A percentile compares a stretch with the other conserved stretches of the same genome.
Evolutionary conservation across 192 early-diverging fungal species (phyloP).

Genomic region (Linnemannia elongata): DNA sequence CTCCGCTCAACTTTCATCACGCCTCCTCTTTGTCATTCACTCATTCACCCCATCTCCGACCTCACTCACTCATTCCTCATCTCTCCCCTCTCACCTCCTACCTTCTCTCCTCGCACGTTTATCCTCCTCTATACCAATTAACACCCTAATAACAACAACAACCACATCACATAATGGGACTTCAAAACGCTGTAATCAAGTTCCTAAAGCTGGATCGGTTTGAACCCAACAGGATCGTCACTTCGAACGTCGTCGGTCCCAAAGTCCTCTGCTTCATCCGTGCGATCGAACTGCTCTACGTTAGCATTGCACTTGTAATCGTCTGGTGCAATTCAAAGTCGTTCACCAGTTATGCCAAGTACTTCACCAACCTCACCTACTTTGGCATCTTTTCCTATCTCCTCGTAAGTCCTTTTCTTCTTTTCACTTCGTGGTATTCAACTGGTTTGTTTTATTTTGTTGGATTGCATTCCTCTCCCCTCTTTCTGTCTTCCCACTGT

Average conservation of each 20-base stretch:
- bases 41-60: neutral
- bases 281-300: slow-evolving; percentile 32
- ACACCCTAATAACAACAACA: neutral
- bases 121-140: neutral
- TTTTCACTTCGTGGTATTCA: neutral
- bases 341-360: slow-evolving; percentile 26
- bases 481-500: neutral
- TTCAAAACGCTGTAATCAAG: slow-evolving; percentile 8
- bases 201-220: slow-evolving; percentile 37
- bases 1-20: neutral
- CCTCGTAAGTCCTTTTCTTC: slow-evolving; percentile 15
- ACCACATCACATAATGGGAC: neutral
- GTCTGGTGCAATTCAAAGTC: slow-evolving; percentile 10
- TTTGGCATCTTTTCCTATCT: slow-evolving; percentile 50
- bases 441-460: neutral
- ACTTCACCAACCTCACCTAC: slow-evolving; percentile 50
- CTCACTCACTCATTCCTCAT: neutral
- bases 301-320: slow-evolving; percentile 24
- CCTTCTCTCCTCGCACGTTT: neutral
- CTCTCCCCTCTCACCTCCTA: neutral
- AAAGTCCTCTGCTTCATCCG: slow-evolving; percentile 33
- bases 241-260: slow-evolving; percentile 52
- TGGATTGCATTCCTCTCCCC: neutral
- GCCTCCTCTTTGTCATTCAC: too few species aligned
- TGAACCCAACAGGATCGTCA: slow-evolving; percentile 57